Evolutionary conservation across 768 basidiomycete genomes (phyloP), one percentile per base, ranked within the genome.

Genomic region (Thelephora ganbajun): DNA sequence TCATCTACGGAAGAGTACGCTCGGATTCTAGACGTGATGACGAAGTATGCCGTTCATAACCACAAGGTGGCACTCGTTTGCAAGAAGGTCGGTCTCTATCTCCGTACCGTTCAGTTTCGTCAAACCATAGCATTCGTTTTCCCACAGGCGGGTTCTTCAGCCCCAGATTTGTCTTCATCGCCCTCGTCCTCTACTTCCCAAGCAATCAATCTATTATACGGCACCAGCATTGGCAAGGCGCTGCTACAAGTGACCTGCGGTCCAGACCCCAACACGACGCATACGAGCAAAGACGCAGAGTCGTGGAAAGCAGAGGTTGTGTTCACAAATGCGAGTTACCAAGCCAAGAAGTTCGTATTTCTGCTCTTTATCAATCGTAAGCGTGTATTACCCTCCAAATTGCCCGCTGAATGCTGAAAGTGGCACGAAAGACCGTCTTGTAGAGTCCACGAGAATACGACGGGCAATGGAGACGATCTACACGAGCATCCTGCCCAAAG

Each of bases 1-100:
- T 83, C 79, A 48, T 65, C 82, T 3, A 84, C 90, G 2, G 94
- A 98, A 54, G 96, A 99, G 59, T 97, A 94, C 61, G 73, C 79
- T 4, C 76, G 88, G 33, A 91, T 98, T 37, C 70, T 98, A 2
- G 89, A 94, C 52, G 87, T 98, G 9, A 70, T 98, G 22, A 88
- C 87, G 2, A 86, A 83, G 51, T 99, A 99, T 59, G 90, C 96
- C 0, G 72, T 93, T 9, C 96, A 99, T 61, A 98, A 99, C 59
- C 77, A 94, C 0, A 76, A 73, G 11, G 78, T 92, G 2, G 74
- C 91, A 0, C 94, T 97, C 65, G 70, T 79, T 0, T 97, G 93
- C 71, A 93, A 87, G 63, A 98, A 97, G 76, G 90, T 83, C 43
- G 42, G 56, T 46, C 13, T 39, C 43, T n/a, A n/a, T 36, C 20